Evolutionary conservation across 2,329 filamentous ascomycete species (phyloP), one percentile per base, ranked within the genome.

Genomic region (Tolypocladium nubicola): DNA sequence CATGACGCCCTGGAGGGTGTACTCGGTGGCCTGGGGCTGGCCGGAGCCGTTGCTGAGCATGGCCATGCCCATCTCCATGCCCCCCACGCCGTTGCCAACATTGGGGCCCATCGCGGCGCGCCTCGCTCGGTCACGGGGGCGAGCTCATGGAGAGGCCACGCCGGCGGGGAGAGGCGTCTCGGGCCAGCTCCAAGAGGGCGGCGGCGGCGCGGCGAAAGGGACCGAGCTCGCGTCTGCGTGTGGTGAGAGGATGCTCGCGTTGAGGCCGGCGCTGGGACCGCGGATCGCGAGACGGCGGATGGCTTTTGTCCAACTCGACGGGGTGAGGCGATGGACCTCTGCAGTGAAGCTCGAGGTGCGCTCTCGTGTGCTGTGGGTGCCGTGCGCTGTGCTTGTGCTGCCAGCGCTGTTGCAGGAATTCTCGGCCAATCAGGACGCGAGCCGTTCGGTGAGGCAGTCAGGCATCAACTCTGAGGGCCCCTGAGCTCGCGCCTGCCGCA

Each of bases 1-100:
- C 94, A 99, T 99, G 41, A 99, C 94, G 69, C 94, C 82, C 72
- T 85, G 82, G 41, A 85, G 71, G 8, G 82, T 85, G 64, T 85
- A 85, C 64, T 84, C 82, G 60, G 82, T 85, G 61, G 80, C 80
- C 65, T 79, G 79, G 47, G 80, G 81, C 63, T 81, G 76, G 68
- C 77, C 79, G 59, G 72, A 66, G 64, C 73, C 71, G 66, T 75
- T 73, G 63, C 72, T 68, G 68, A 75, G 75, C 74, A 75, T 76
- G 68, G 70, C 73, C 63, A 67, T 71, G 62, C 66, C 71, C 68
- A 73, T 72, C 54, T 79, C 77, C 71, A 76, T 74, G 59, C 74
- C 73, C 63, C 71, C 70, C 65, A 76, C 72, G 68, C 75, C 75
- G 68, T 75, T 75, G 61, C 73, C 75, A 65, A 70, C 70, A 65